These are phyloP conservation scores for Solanum sejunctum DNA, from an alignment of 257 asterid genomes.

Conservation along the genomic window DNA sequence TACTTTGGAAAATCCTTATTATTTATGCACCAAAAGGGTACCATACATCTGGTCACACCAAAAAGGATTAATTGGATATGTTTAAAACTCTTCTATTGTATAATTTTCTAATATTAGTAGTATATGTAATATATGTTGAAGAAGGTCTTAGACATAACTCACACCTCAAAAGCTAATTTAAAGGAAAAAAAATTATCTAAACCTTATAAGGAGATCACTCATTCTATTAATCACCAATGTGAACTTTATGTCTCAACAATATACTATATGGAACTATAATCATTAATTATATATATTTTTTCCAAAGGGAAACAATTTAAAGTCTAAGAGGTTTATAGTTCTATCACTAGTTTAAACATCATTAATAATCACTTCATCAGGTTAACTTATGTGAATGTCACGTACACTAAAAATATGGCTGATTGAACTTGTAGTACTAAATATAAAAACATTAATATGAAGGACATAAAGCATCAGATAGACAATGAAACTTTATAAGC, in stretches of 20 bases:
- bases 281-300: neutral
- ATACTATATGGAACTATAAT: neutral
- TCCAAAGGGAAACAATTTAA: neutral
- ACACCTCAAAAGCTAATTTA: no score
- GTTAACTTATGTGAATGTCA: neutral
- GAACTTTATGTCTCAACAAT: no score
- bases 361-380: neutral
- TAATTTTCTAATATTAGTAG: neutral
- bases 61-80: neutral
- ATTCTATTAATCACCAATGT: no score
- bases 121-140: no score
- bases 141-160: no score
- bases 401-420: neutral
- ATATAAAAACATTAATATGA: neutral
- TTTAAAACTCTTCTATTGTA: neutral
- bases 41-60: neutral
- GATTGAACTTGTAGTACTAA: neutral
- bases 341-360: neutral
- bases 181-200: no score
- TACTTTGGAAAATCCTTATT: neutral
- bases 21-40: neutral
- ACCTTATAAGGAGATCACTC: no score
- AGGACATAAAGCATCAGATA: neutral
- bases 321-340: neutral
- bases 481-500: neutral